Percentiles rank a stretch among this genome's conserved stretches.
These are phyloP conservation scores for Heterobasidion occidentale DNA, from an alignment of 1,284 basidiomycete genomes.

Conservation along the genomic window DNA sequence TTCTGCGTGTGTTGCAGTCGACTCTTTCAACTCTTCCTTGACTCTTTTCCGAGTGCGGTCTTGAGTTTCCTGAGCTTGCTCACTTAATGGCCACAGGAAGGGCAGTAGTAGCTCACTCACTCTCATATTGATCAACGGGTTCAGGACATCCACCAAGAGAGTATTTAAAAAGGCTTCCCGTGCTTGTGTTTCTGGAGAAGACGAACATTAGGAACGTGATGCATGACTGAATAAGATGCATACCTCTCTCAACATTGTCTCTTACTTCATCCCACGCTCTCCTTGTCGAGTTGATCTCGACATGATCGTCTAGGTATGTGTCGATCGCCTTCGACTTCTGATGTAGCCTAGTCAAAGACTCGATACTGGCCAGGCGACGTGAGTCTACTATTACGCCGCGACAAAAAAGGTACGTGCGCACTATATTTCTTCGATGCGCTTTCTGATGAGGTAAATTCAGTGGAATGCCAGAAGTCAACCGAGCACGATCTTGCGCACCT, in stretches of 20 bases:
- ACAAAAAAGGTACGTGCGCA: conserved; percentile 27
- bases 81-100: background rate
- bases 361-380: conserved; percentile 39
- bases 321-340: conserved; percentile 64
- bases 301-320: conserved; percentile 52
- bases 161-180: conserved; percentile 70
- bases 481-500: conserved; percentile 40
- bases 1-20: conserved; percentile 64
- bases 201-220: conserved; percentile 3
- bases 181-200: conserved; percentile 64
- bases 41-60: conserved; percentile 84
- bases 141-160: conserved; percentile 66
- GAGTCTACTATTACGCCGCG: background rate
- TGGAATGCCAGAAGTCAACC: conserved; percentile 7
- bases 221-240: background rate
- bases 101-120: conserved; percentile 26
- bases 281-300: conserved; percentile 54
- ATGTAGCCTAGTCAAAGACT: conserved; percentile 64
- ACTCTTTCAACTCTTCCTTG: conserved; percentile 80
- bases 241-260: conserved; percentile 77
- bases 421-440: conserved; percentile 79
- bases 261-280: conserved; percentile 77
- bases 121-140: conserved; percentile 58
- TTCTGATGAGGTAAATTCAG: conserved; percentile 34
- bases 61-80: conserved; percentile 64